Conservation (phyloP, 805 yeast genomes). For the Geotrichum ghanense region DNA sequence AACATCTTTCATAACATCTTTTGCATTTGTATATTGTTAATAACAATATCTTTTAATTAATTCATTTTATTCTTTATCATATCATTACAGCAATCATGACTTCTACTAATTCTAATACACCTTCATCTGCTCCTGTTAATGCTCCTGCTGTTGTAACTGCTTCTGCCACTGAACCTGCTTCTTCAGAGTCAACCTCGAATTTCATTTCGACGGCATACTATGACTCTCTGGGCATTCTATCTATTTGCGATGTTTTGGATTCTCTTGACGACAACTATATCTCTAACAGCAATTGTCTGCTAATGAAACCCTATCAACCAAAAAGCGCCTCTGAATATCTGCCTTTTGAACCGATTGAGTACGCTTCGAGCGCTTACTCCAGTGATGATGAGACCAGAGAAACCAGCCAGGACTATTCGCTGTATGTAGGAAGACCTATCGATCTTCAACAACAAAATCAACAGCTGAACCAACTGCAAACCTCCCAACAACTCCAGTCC, state of each 20-base stretch:
- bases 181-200: background rate
- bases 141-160: too few relatives aligned
- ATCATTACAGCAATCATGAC: background rate
- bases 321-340: background rate
- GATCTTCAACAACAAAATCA: slow-evolving; percentile 1
- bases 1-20: too few relatives aligned
- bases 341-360: background rate
- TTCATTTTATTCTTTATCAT: too few relatives aligned
- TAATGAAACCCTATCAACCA: background rate
- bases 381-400: background rate
- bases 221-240: slow-evolving; percentile 29
- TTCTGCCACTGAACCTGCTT: too few relatives aligned
- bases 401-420: background rate
- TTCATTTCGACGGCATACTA: slow-evolving; percentile 18
- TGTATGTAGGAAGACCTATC: background rate
- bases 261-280: slow-evolving; percentile 22
- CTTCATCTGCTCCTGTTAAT: too few relatives aligned
- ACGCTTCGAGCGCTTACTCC: background rate
- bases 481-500: background rate
- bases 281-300: background rate
- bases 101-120: background rate
- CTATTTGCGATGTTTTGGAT: slow-evolving; percentile 30
- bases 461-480: background rate
- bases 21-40: too few relatives aligned
- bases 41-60: too few relatives aligned